Evolutionary conservation across 2,329 filamentous ascomycete genomes (phyloP).

Genomic region (Paraphaeosphaeria sporulosa): DNA sequence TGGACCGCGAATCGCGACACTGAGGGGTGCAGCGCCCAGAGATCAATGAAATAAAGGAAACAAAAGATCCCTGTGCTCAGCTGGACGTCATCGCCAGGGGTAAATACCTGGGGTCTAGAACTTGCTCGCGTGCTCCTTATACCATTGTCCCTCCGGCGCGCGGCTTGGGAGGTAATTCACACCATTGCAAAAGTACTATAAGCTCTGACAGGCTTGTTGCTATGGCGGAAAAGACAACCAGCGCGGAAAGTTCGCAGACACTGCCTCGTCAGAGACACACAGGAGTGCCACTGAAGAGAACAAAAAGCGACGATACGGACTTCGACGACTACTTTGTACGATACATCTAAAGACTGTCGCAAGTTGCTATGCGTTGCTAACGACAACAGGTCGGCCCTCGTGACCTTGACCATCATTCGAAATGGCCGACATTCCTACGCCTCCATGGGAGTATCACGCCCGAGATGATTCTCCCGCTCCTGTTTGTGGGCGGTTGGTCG

Average conservation of each 20-base stretch:
- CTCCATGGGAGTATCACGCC: conserved; percentile 78
- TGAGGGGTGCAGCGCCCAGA: not conserved
- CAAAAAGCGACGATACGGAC: conserved; percentile 33
- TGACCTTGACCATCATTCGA: conserved; percentile 75
- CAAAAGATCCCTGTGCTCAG: not conserved
- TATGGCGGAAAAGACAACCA: conserved; percentile 10
- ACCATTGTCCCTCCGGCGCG: not conserved
- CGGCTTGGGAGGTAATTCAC: not conserved
- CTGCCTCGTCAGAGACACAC: conserved; percentile 12
- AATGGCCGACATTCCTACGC: conserved; percentile 76
- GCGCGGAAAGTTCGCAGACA: conserved; percentile 24
- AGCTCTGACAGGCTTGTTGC: not conserved
- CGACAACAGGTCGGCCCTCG: conserved; percentile 61
- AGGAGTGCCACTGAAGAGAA: conserved; percentile 25
- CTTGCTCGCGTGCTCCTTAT: conserved; percentile 6
- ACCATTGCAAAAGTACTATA: not conserved
- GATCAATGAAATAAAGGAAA: not conserved
- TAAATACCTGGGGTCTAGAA: conserved; percentile 3
- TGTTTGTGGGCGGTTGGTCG: conserved; percentile 71
- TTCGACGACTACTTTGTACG: conserved; percentile 68
- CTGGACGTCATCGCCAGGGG: conserved; percentile 13
- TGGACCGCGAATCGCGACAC: not conserved
- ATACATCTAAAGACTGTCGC: not conserved
- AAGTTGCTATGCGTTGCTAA: conserved; percentile 18
- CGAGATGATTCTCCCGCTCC: conserved; percentile 74